Percentiles rank a stretch among this genome's conserved stretches.
Conservation (phyloP, 2,329 filamentous ascomycete genomes). For the Aspergillus quadricinctus region DNA sequence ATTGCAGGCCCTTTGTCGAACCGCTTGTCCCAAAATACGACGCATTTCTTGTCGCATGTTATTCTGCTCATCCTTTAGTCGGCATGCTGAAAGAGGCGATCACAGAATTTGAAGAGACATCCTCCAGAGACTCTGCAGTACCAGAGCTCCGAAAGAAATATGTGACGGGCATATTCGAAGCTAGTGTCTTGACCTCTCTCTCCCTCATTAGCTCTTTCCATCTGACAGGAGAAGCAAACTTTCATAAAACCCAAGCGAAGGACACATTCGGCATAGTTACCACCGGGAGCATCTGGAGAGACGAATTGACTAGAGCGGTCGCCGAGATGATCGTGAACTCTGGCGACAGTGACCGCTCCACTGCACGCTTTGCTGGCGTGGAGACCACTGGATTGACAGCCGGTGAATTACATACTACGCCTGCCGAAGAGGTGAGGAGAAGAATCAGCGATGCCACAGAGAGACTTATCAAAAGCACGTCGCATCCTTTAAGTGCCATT, state of each 20-base stretch:
- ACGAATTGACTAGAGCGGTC: constrained; percentile 64
- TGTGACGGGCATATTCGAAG: constrained; percentile 83
- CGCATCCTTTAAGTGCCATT: constrained; percentile 58
- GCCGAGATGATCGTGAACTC: constrained; percentile 56
- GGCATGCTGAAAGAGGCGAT: constrained; percentile 50
- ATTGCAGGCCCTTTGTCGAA: constrained; percentile 56
- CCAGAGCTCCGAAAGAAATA: constrained; percentile 39
- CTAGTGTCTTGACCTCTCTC: constrained; percentile 64
- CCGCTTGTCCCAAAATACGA: constrained; percentile 49
- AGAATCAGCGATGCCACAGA: constrained; percentile 68
- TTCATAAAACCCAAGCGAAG: constrained; percentile 36
- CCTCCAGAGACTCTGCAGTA: constrained; percentile 21
- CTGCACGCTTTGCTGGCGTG: constrained; percentile 67
- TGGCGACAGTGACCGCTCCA: constrained; percentile 28
- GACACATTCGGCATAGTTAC: constrained; percentile 77
- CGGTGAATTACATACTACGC: constrained; percentile 68
- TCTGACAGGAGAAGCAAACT: constrained; percentile 17
- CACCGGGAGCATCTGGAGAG: constrained; percentile 80
- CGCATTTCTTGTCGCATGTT: constrained; percentile 83
- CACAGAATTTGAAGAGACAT: constrained; percentile 15
- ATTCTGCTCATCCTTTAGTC: constrained; percentile 77
- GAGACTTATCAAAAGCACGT: constrained; percentile 52
- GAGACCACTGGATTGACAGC: constrained; percentile 78
- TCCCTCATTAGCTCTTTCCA: constrained; percentile 47
- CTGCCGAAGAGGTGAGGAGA: constrained; percentile 58